These are phyloP conservation scores for Entrophospora sp. DNA, from an alignment of 192 early-diverging fungal genomes.

Conservation along the genomic window DNA sequence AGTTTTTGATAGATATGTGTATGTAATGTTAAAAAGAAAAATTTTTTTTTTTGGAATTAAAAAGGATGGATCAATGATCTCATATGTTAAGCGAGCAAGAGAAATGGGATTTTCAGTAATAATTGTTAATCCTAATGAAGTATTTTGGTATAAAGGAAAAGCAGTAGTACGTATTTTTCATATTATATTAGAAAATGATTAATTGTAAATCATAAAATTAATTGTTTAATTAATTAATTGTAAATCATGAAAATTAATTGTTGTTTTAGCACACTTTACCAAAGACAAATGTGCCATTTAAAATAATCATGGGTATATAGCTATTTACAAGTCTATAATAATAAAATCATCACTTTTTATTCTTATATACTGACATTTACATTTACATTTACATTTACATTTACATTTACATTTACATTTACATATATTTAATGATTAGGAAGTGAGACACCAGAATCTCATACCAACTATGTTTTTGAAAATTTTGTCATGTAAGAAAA, in stretches of 20 bases:
- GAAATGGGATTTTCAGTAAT: conserved; percentile 13
- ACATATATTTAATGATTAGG: not conserved
- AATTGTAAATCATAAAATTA: too few species aligned
- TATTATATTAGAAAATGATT: not conserved
- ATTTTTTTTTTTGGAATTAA: not conserved
- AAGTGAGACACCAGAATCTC: conserved; percentile 14
- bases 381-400: not conserved
- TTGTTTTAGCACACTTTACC: conserved; percentile 7
- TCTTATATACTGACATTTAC: not conserved
- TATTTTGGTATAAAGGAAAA: conserved; percentile 18
- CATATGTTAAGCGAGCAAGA: conserved; percentile 4
- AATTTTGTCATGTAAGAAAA: conserved; percentile 10
- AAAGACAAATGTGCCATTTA: not conserved
- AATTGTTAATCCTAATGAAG: conserved; percentile 16
- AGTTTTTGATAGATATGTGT: too few species aligned
- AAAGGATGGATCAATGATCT: conserved; percentile 18
- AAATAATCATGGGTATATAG: not conserved
- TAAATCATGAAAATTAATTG: not conserved
- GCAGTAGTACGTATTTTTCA: conserved; percentile 3
- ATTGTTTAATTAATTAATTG: not conserved
- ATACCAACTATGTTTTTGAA: conserved; percentile 11
- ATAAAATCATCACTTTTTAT: too few species aligned
- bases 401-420: not conserved
- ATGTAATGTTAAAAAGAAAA: not conserved
- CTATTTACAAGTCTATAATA: not conserved